A percentile compares a stretch with the other conserved stretches of the same genome.
These are phyloP conservation scores for Penicillium herquei DNA, from an alignment of 495 filamentous ascomycete species.

Conservation along the genomic window DNA sequence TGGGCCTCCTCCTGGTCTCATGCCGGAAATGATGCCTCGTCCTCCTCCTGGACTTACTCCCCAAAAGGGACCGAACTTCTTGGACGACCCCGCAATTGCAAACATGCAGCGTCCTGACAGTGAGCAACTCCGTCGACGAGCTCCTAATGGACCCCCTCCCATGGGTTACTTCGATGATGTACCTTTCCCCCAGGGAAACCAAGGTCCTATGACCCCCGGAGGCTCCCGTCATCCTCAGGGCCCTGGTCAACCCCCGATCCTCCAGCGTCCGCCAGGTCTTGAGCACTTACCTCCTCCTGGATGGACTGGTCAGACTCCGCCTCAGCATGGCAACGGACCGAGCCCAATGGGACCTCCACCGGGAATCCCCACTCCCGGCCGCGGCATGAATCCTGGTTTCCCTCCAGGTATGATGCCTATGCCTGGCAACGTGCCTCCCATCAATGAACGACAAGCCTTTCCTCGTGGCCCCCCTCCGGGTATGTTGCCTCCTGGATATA, in stretches of 20 bases:
- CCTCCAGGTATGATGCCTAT: conserved; percentile 46
- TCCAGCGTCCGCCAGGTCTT: conserved; percentile 50
- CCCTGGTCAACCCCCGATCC: conserved; percentile 34
- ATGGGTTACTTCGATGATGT: conserved; percentile 48
- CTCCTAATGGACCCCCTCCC: conserved; percentile 41
- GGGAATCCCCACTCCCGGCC: conserved; percentile 41
- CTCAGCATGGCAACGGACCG: conserved; percentile 39
- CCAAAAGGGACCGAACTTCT: conserved; percentile 41
- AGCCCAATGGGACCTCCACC: conserved; percentile 46
- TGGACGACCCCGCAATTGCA: conserved; percentile 48
- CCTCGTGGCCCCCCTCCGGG: conserved; percentile 46
- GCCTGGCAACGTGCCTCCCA: conserved; percentile 35
- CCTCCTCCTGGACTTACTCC: conserved; percentile 42
- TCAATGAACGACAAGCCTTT: conserved; percentile 40
- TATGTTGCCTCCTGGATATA: conserved; percentile 53
- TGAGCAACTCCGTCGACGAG: conserved; percentile 39
- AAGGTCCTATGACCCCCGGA: conserved; percentile 38
- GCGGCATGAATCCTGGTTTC: conserved; percentile 42
- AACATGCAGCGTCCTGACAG: conserved; percentile 47
- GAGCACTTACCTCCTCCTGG: conserved; percentile 44
- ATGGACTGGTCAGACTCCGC: conserved; percentile 38
- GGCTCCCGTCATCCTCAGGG: conserved; percentile 35
- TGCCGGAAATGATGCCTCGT: conserved; percentile 46
- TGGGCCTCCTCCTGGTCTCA: conserved; percentile 36
- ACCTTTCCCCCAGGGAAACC: conserved; percentile 36